Evolutionary conservation across 192 early-diverging fungal species (phyloP).

Genomic region (Mortierella alpina): DNA sequence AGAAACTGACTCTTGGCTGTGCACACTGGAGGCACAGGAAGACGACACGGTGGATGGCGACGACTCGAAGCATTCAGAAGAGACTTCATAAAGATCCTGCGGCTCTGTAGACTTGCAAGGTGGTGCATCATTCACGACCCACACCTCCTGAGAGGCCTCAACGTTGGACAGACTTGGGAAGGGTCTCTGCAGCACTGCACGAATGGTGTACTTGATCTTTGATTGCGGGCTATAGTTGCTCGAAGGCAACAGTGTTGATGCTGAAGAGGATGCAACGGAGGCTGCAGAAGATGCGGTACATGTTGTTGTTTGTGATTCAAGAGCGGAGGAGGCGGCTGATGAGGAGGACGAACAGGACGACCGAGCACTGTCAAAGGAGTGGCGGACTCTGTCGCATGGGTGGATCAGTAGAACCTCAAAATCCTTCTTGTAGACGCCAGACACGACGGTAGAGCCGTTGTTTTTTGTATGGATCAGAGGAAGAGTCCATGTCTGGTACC

Average conservation of each 20-base stretch:
- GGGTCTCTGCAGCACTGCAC: slow-evolving; percentile 34
- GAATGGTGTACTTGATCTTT: slow-evolving; percentile 33
- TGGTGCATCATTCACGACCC: slow-evolving; percentile 26
- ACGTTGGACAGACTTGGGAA: slow-evolving; percentile 42
- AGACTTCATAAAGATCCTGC: neutral
- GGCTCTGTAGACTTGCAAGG: neutral
- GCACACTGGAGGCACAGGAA: no score
- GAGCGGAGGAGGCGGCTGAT: neutral
- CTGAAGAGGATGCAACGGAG: neutral
- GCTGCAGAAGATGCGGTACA: neutral
- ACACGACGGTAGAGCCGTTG: slow-evolving; percentile 23
- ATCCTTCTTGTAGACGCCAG: slow-evolving; percentile 26
- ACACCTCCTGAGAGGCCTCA: slow-evolving; percentile 44
- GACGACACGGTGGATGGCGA: neutral
- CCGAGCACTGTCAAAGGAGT: slow-evolving; percentile 3
- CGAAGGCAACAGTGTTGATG: slow-evolving; percentile 10
- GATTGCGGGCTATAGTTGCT: slow-evolving; percentile 16
- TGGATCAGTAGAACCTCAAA: slow-evolving; percentile 21
- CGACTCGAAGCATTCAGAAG: neutral
- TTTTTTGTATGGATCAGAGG: slow-evolving; percentile 34
- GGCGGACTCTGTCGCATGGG: neutral
- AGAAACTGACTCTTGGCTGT: no score
- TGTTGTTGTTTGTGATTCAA: neutral
- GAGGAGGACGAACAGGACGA: slow-evolving; percentile 10
- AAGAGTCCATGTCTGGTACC: slow-evolving; percentile 28